Conservation (phyloP, 805 yeast genomes). For the Sugiyamaella boreocaroliniensis region DNA sequence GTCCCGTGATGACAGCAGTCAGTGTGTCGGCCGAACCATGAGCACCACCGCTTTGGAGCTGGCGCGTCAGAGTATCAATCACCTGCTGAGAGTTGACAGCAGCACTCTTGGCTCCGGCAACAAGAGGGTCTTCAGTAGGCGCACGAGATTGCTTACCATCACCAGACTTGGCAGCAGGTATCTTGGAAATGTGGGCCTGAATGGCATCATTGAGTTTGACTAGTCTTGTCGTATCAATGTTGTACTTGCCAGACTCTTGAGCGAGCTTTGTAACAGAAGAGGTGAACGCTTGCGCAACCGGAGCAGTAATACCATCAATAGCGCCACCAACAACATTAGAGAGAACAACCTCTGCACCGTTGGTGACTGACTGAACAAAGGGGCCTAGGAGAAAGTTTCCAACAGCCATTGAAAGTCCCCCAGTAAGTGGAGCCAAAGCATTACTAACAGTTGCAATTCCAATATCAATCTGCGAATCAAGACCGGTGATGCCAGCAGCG, state of each 20-base stretch:
- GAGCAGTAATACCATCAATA: slow-evolving; percentile 12
- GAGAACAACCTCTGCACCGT: slow-evolving; percentile 22
- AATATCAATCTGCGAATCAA: slow-evolving; percentile 24
- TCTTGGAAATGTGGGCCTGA: background rate
- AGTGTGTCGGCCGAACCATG: slow-evolving; percentile 6
- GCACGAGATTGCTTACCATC: background rate
- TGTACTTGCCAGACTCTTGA: background rate
- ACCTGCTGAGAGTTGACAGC: background rate
- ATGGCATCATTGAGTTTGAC: background rate
- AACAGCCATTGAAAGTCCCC: slow-evolving; percentile 5
- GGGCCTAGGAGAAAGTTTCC: slow-evolving; percentile 10
- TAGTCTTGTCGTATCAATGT: background rate
- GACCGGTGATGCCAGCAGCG: slow-evolving; percentile 22
- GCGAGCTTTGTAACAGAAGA: background rate
- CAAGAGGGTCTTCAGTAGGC: background rate
- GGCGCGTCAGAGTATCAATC: background rate
- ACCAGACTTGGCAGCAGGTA: background rate
- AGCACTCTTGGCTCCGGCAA: background rate
- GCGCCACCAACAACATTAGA: slow-evolving; percentile 19
- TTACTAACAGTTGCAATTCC: slow-evolving; percentile 12
- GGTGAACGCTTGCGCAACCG: background rate
- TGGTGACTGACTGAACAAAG: slow-evolving; percentile 10
- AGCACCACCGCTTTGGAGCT: background rate
- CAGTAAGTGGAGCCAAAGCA: slow-evolving; percentile 17
- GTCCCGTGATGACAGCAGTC: slow-evolving; percentile 23